phyloP scores from a whole-genome alignment of 2,329 filamentous ascomycete species.

The Delphinella strobiligena region DNA sequence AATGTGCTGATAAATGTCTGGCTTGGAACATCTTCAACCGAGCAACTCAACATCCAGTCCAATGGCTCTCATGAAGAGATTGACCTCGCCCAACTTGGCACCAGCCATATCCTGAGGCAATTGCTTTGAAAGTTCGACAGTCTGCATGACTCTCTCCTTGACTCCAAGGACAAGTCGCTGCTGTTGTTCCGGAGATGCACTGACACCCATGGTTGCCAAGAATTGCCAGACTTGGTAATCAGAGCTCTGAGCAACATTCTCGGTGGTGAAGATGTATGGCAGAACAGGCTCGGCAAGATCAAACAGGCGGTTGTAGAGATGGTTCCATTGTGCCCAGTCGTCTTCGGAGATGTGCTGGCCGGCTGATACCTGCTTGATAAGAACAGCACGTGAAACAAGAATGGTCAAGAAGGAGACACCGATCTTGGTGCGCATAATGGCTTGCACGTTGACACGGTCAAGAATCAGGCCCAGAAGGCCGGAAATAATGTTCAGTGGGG shows the following conservation, averaged over 20 bases:
- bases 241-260: conserved; percentile 62
- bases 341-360: conserved; percentile 52
- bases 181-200: conserved; percentile 86
- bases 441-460: conserved; percentile 66
- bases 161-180: conserved; percentile 88
- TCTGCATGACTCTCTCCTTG: conserved; percentile 96
- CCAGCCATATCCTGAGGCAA: conserved; percentile 76
- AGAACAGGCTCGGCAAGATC: conserved; percentile 74
- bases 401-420: conserved; percentile 86
- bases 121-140: conserved; percentile 77
- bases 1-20: too few species aligned
- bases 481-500: conserved; percentile 79
- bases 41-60: conserved; percentile 87
- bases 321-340: conserved; percentile 71
- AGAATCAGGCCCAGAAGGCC: conserved; percentile 79
- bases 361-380: conserved; percentile 71
- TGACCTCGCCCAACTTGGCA: conserved; percentile 79
- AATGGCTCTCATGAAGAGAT: conserved; percentile 96
- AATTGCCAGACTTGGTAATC: conserved; percentile 99
- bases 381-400: conserved; percentile 84
- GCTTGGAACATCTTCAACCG: conserved; percentile 41
- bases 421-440: conserved; percentile 76
- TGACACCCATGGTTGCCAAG: conserved; percentile 86
- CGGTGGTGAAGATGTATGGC: conserved; percentile 77
- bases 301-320: conserved; percentile 77